These are phyloP conservation scores for Lenwebbia sp. DNA, from an alignment of 345 rosid genomes.

Conservation along the genomic window DNA sequence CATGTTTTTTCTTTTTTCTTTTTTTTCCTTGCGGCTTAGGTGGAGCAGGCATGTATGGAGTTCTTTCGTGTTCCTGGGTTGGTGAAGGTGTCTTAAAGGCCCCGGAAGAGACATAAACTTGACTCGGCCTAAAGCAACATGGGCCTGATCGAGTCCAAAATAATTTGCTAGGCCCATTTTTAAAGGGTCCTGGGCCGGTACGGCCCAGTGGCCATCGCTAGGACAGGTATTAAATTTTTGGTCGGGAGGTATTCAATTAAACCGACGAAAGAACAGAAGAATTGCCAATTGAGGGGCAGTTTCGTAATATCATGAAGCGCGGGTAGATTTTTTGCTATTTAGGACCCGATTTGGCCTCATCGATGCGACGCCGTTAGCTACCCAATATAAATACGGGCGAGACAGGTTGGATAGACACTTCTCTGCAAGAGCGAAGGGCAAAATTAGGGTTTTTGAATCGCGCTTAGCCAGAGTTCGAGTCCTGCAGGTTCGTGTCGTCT, in stretches of 20 bases:
- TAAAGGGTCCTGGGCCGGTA: background rate
- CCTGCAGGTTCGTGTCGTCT: background rate
- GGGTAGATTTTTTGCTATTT: background rate
- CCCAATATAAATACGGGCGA: background rate
- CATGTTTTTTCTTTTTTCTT: too few species aligned
- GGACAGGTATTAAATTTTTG: background rate
- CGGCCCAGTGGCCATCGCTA: background rate
- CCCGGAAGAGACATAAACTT: background rate
- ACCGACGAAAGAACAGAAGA: background rate
- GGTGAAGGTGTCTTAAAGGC: background rate
- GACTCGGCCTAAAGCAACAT: background rate
- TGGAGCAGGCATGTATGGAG: accelerated
- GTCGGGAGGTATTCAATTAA: too few species aligned
- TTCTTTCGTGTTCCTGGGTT: background rate
- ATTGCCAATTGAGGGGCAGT: background rate
- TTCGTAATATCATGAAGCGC: background rate
- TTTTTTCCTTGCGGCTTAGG: background rate
- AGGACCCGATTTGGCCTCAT: background rate
- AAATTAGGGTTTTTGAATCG: background rate
- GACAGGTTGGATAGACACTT: background rate
- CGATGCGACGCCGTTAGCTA: background rate
- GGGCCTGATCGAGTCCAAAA: background rate
- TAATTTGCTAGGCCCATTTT: background rate
- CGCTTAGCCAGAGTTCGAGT: background rate
- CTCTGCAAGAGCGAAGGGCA: background rate